Base-by-base conservation (phyloP, 1,284 basidiomycete species). In the Puccinia sorghi region DNA sequence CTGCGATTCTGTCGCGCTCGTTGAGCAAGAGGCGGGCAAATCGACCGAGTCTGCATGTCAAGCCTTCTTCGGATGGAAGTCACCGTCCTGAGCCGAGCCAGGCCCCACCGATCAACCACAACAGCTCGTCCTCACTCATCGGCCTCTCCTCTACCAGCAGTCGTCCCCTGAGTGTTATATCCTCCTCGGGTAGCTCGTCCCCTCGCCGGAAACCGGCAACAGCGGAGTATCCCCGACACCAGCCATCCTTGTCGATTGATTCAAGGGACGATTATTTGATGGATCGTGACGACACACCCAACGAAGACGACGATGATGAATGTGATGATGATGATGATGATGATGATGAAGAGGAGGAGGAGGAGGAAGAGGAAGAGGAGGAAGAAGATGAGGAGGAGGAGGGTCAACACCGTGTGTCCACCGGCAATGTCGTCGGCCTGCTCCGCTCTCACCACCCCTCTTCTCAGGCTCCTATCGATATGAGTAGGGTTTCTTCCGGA, bases 11-110 rank as follows among this genome's bases (percentile, higher is more conserved):
- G 17, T 78, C 76, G 13, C 66, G 76, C 22, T 78, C 76, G 39
- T 64, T 78, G 39, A 78, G 76, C 27, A 78, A 78, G 27, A 70
- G 76, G 69, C 39, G 76, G n/a, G 67, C 67, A 20, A 78, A 78
- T 54, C 46, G 76, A 52, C 76, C 76, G 3, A 78, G 76, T 43
- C 32, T 78, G 70, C 76, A 78, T 50, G 76, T 78, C 9, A 61
- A 57, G 37, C 64, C 61, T 22, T 32, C 32, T 32, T 25, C 52
- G 13, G 27, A 13, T 11, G 54, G 32, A 48, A 27, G 15, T 41
- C 32, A 22, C 0, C n/a, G 17, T 50, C 25, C 13, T 22, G 37
- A 43, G 41, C 13, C 27, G 41, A 41, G 52, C 17, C 8, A 37
- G 2, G 41, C n/a, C 72, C 20, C 54, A 2, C 59, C 25, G n/a